These are phyloP conservation scores for Ensete glaucum DNA, from an alignment of 176 grass and related monocot species.

Conservation along the genomic window DNA sequence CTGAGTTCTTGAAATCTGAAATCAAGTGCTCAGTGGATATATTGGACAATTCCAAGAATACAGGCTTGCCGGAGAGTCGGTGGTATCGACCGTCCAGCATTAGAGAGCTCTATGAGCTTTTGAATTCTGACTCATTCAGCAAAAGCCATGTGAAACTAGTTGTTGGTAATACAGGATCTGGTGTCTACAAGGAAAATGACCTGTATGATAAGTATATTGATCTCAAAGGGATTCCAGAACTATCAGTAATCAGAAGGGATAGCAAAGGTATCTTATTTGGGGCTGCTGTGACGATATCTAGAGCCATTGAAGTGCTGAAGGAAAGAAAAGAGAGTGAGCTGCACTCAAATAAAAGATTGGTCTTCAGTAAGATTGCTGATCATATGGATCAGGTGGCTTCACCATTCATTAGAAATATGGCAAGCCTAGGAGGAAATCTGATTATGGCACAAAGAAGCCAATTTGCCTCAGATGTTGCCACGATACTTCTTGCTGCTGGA, in stretches of 20 bases:
- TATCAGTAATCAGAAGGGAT: constrained; percentile 45
- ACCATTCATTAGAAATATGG: constrained; percentile 69
- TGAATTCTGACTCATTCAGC: constrained; percentile 25
- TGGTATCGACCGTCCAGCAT: constrained; percentile 57
- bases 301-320: constrained; percentile 49
- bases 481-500: constrained; percentile 68
- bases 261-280: constrained; percentile 46
- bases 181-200: constrained; percentile 67
- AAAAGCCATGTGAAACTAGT: constrained; percentile 47
- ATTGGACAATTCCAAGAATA: not conserved
- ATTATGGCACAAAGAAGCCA: constrained; percentile 67
- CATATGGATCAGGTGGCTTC: constrained; percentile 90
- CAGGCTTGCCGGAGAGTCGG: not conserved
- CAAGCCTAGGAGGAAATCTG: constrained; percentile 81
- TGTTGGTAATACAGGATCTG: constrained; percentile 70
- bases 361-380: constrained; percentile 74
- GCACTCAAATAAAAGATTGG: constrained; percentile 8
- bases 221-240: constrained; percentile 50
- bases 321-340: constrained; percentile 12
- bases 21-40: constrained; percentile 37
- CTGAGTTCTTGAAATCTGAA: constrained; percentile 68
- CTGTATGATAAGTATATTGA: constrained; percentile 67
- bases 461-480: constrained; percentile 72
- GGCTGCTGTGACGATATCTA: constrained; percentile 52
- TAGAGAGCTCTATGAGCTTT: constrained; percentile 35